Evolutionary conservation across 169 alveolate species (phyloP).

Genomic region (Plasmodium reichenowi): DNA sequence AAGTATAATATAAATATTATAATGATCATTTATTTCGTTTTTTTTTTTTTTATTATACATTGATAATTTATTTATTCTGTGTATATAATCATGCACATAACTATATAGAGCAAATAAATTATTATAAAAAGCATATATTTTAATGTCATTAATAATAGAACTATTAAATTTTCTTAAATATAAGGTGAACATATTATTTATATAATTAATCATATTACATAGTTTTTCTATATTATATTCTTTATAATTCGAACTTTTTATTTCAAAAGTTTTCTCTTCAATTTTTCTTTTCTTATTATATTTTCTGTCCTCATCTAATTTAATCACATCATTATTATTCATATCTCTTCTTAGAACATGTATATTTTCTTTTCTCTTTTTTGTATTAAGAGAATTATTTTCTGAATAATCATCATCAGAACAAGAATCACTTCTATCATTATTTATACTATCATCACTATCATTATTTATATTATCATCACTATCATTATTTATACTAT

Average conservation of each 20-base stretch:
- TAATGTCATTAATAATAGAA: constrained; percentile 13
- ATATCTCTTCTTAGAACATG: not conserved
- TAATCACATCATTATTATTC: not conserved
- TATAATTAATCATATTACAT: constrained; percentile 9
- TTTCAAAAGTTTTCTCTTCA: not conserved
- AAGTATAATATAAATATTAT: not conserved
- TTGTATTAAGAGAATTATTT: not conserved
- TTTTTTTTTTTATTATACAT: not conserved
- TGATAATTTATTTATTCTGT: not conserved
- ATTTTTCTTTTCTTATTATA: constrained; percentile 15
- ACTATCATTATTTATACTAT: not conserved
- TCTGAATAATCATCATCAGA: not conserved
- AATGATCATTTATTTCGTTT: not conserved
- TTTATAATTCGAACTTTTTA: not conserved
- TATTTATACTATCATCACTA: too few species aligned
- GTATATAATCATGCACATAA: constrained; percentile 44
- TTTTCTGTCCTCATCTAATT: not conserved
- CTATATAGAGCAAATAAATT: constrained; percentile 51
- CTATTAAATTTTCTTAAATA: constrained; percentile 25
- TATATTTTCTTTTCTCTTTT: constrained; percentile 1
- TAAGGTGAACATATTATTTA: constrained; percentile 38
- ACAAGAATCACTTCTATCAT: too few species aligned
- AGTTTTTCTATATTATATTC: not conserved
- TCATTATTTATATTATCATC: too few species aligned
- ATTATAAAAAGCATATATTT: constrained; percentile 44